Conservation (phyloP, 257 asterid genomes). For the Pogostemon cablin region DNA sequence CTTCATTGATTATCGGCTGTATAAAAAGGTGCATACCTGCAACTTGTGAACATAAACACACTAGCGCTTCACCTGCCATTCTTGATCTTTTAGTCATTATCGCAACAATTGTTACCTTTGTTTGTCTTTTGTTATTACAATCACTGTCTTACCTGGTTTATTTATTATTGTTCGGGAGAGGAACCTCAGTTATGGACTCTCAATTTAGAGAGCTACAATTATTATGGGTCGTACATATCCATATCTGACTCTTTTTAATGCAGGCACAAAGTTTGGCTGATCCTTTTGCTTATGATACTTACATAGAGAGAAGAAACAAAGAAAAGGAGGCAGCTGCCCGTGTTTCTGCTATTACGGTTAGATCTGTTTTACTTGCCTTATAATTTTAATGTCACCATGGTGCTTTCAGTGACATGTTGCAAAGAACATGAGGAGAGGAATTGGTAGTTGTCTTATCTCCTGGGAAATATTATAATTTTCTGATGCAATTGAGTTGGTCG, state of each 20-base stretch:
- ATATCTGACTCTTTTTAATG: slow-evolving; percentile 17
- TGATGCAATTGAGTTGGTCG: slow-evolving; percentile 1
- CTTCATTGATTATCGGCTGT: slow-evolving; percentile 78
- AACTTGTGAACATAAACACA: slow-evolving; percentile 8
- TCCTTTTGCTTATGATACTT: slow-evolving; percentile 78
- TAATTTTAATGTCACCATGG: neutral
- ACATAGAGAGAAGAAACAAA: slow-evolving; percentile 67
- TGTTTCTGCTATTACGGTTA: slow-evolving; percentile 80
- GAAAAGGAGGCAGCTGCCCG: slow-evolving; percentile 63
- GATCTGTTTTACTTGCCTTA: slow-evolving; percentile 32
- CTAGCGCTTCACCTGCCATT: neutral
- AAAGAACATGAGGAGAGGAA: neutral
- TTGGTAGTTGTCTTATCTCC: slow-evolving; percentile 11
- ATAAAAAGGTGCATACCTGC: slow-evolving; percentile 64
- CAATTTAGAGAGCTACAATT: slow-evolving; percentile 1
- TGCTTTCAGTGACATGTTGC: neutral
- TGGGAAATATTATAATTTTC: neutral
- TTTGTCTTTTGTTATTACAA: neutral
- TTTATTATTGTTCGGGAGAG: neutral
- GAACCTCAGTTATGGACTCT: neutral
- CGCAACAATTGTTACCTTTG: neutral
- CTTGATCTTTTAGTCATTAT: neutral
- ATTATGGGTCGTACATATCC: slow-evolving; percentile 26
- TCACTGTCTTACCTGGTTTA: neutral
- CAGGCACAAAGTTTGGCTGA: slow-evolving; percentile 82